Percentiles rank a stretch among this genome's conserved stretches.
Evolutionary conservation across 2,329 filamentous ascomycete genomes (phyloP).

Genomic region (Botryosphaeria dothidea): DNA sequence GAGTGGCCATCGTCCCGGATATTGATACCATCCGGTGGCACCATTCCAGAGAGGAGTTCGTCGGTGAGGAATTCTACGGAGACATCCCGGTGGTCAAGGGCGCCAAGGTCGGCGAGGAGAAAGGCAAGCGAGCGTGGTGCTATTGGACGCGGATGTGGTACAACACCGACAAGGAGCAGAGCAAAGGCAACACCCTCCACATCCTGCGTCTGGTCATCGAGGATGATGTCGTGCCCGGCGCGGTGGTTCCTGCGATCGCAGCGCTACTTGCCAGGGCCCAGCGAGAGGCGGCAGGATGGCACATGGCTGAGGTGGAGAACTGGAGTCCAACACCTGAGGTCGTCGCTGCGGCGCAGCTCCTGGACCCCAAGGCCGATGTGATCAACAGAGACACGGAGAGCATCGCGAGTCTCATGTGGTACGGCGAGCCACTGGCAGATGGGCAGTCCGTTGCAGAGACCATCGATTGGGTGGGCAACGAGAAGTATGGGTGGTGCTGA

Average conservation of each 20-base stretch:
- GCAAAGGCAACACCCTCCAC: constrained; percentile 67
- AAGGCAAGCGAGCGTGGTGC: constrained; percentile 67
- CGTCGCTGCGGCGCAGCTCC: constrained; percentile 41
- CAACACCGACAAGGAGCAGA: constrained; percentile 54
- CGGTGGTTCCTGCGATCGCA: constrained; percentile 53
- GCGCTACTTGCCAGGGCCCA: constrained; percentile 68
- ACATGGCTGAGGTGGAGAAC: constrained; percentile 68
- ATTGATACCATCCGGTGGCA: constrained; percentile 73
- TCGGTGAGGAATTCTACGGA: constrained; percentile 64
- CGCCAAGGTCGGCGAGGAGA: constrained; percentile 59
- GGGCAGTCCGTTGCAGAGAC: constrained; percentile 48
- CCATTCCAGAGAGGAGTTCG: constrained; percentile 77
- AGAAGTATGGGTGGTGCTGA: constrained; percentile 79
- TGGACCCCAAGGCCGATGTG: constrained; percentile 54
- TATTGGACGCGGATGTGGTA: constrained; percentile 69
- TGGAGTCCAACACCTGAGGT: constrained; percentile 74
- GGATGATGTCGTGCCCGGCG: constrained; percentile 26
- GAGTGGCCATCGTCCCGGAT: constrained; percentile 69
- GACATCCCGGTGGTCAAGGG: constrained; percentile 64
- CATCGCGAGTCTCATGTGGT: constrained; percentile 73
- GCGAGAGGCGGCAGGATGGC: constrained; percentile 70
- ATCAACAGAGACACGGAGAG: constrained; percentile 63
- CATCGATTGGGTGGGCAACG: constrained; percentile 72
- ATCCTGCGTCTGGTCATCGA: constrained; percentile 66
- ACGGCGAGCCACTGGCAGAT: constrained; percentile 50